Evolutionary conservation across 352 stramenopile genomes (phyloP), one percentile per base, ranked within the genome.

Genomic region (Pythium sukuiense): DNA sequence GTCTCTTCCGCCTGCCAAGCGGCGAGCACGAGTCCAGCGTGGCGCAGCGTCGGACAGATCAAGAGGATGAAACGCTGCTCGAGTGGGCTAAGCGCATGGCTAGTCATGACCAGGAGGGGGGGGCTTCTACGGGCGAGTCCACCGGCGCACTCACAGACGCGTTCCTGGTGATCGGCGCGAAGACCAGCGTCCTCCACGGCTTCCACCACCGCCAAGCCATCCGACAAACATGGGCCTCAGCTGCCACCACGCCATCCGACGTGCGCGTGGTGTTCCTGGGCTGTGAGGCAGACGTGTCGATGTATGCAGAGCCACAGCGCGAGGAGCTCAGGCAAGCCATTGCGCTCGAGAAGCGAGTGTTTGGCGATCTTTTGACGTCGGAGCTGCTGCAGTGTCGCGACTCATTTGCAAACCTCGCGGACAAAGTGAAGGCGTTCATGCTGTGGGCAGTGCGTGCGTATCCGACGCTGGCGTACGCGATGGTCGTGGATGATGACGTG

Each of bases 401-500:
- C 55, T 79, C 71, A 6, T 92, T 89, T 57, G 57, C 59, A 14
- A 54, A 66, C 9, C 52, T 90, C 46, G 61, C 81, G 0, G 61
- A 79, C 33, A 89, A 92, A 46, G 71, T 77, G 12, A 79, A 78
- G 12, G 67, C 70, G 18, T 92, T 92, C 57, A 55, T 64, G 7
- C 29, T 50, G 3, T 30, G 26, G 12, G 55, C 56, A 3, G n/a
- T 33, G 0, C 33, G 2, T 5, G 32, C 26, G 8, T 59, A 52
- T 16, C 48, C 12, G 20, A 58, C 52, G 13, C 32, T 39, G 41
- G 30, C 54, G 41, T 70, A 46, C 39, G 59, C 50, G 0, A 80
- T 90, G 72, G 65, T 92, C 24, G 56, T 63, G n/a, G 84, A 92
- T 43, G 83, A 93, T 43, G 83, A 92, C 37, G 56, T 87, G 32